Percentiles rank a stretch among this genome's conserved stretches.
Evolutionary conservation across 495 filamentous ascomycete species (phyloP).

Genomic region (Ramalina intermedia): DNA sequence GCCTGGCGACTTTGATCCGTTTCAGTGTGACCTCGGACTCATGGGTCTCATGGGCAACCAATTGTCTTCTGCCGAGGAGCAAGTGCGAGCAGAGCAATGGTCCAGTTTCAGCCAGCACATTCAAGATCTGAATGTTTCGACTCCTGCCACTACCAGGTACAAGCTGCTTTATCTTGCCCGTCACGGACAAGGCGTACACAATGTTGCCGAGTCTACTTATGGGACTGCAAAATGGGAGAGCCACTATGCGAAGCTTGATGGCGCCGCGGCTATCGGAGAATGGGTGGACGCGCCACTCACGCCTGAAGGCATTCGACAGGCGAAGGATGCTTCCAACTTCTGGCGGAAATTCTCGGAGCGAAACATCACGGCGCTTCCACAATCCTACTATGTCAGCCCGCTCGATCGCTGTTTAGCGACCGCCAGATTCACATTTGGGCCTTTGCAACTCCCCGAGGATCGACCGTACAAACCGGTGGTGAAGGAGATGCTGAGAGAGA

Average conservation of each 20-base stretch:
- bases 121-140: conserved; percentile 32
- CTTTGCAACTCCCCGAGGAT: conserved; percentile 32
- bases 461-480: conserved; percentile 44
- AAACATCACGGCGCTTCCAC: conserved; percentile 36
- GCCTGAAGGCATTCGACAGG: conserved; percentile 43
- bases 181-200: conserved; percentile 61
- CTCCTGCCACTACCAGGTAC: conserved; percentile 35
- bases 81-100: conserved; percentile 35
- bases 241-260: conserved; percentile 54
- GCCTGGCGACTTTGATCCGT: too few species aligned
- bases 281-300: conserved; percentile 67
- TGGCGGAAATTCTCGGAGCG: conserved; percentile 30
- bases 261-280: conserved; percentile 39
- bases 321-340: conserved; percentile 43
- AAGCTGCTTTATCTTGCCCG: conserved; percentile 57
- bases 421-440: conserved; percentile 42
- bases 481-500: conserved; percentile 60
- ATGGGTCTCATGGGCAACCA: too few species aligned
- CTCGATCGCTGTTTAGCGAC: conserved; percentile 54
- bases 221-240: conserved; percentile 52
- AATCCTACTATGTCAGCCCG: conserved; percentile 55
- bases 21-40: too few species aligned
- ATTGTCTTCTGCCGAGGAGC: too few species aligned
- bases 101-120: conserved; percentile 47
- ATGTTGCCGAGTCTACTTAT: conserved; percentile 49